Evolutionary conservation across 2,329 filamentous ascomycete genomes (phyloP), one percentile per base, ranked within the genome.

Genomic region (Penicillium sp.): DNA sequence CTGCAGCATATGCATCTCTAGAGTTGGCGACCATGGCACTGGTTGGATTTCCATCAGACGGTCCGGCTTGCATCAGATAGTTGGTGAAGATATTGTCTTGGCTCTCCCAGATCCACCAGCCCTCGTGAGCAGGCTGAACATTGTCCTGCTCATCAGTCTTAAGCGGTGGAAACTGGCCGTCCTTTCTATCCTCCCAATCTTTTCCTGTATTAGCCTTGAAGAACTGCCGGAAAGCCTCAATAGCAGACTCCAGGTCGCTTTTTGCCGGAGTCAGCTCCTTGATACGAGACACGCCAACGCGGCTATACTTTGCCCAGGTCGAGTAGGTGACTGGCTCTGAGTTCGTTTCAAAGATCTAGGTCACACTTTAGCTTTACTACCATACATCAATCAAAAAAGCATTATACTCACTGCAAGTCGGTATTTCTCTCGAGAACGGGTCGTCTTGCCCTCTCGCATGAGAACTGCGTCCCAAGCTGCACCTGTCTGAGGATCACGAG

Each of bases 281-380:
- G 1, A 72, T 63, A 10, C 66, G 66, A 0, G 69, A 69, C 11
- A 62, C 69, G 0, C 75, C 74, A 3, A 64, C 58, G 1, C 74
- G 71, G 34, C 67, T 75, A 58, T 78, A 77, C 55, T 84, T 84
- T 49, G 81, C 82, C 7, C 84, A 84, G 48, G 86, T 84, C 64
- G 82, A 83, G 75, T 91, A 92, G 0, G 84, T 81, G 59, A 78
- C 79, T 0, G 88, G 88, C 14, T 76, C 75, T 11, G 81, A 77
- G 60, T 85, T 81, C 5, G 87, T 89, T 72, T 91, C 86, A 76
- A 86, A 90, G 53, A 93, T 80, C 88, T 92, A 63, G 34, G 71
- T 58, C 50, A 55, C 11, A 53, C 52, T 10, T 58, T 45, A 58
- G 57, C 38, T 57, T 41, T 41, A 11, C 12, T 38, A 60, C 57